phyloP scores from a whole-genome alignment of 352 stramenopile genomes.

The Pythium periplocum region DNA sequence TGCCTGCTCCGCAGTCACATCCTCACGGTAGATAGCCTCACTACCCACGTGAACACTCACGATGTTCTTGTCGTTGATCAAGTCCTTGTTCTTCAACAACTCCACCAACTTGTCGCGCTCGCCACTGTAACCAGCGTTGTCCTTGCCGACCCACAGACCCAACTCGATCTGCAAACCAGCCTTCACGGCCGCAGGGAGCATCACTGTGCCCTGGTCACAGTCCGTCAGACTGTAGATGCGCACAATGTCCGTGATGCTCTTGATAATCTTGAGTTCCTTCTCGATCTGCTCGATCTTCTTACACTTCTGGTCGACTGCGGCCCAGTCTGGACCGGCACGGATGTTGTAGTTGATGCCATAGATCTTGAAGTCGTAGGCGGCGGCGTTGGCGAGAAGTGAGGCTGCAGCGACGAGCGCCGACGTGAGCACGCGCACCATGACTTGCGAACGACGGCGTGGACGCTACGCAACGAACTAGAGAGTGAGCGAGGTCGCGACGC shows the following conservation, averaged over 20 bases:
- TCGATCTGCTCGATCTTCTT: slow-evolving; percentile 41
- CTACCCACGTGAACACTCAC: slow-evolving; percentile 59
- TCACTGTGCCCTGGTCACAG: slow-evolving; percentile 35
- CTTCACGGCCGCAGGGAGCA: slow-evolving; percentile 34
- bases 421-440: slow-evolving; percentile 7
- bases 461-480: too few species aligned
- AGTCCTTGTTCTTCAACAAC: slow-evolving; percentile 28
- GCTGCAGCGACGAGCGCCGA: slow-evolving; percentile 21
- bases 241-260: slow-evolving; percentile 41
- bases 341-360: slow-evolving; percentile 77
- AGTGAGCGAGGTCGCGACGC: too few species aligned
- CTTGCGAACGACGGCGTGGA: too few species aligned
- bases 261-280: slow-evolving; percentile 39
- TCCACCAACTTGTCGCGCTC: slow-evolving; percentile 40
- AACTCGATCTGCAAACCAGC: slow-evolving; percentile 44
- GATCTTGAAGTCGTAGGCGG: slow-evolving; percentile 27
- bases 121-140: slow-evolving; percentile 27
- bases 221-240: slow-evolving; percentile 48
- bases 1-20: slow-evolving; percentile 32
- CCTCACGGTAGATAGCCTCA: slow-evolving; percentile 58
- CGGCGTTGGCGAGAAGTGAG: slow-evolving; percentile 11
- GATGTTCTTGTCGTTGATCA: slow-evolving; percentile 32
- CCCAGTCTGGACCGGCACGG: slow-evolving; percentile 46
- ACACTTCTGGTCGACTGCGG: slow-evolving; percentile 41
- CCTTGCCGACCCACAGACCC: slow-evolving; percentile 46